Base-by-base conservation (phyloP, 768 basidiomycete genomes). In the Pleurotus platypus region DNA sequence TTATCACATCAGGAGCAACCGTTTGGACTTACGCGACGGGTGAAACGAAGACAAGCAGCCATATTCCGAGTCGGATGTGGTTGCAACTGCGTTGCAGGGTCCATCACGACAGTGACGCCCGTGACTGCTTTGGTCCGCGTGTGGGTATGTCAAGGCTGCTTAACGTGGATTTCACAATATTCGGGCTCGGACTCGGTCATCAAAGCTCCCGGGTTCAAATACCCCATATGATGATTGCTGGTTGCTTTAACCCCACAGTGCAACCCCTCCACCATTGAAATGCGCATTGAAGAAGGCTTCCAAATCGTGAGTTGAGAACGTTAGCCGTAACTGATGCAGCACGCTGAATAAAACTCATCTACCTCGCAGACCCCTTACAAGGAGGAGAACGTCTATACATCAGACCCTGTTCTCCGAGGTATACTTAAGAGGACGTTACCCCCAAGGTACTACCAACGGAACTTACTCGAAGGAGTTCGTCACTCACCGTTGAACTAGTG, bases 41-140 rank as follows among this genome's bases (percentile, higher is more conserved):
- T 90, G 65, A 90, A 90, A 40, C 85, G 82, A 58, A 89, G 66
- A 67, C 87, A 90, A 11, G 86, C 87, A 58, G 85, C 69, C 85
- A 88, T 87, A 22, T 30, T 24, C 42, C 30, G 8, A 26, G 30
- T 16, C 30, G 24, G 22, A 49, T 26, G 24, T 26, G 24, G 24
- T 26, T 0, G 24, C 24, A 26, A 26, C 24, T 26, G n/a, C n/a
- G n/a, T n/a, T 26, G 24, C 24, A 26, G 24, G 24, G 24, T 26
- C 24, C 24, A 26, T 26, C 24, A 26, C 24, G 24, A 24, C 43
- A 13, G 48, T 43, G 38, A 38, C 42, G 38, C 30, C 30, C 30
- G 30, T 35, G 30, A 35, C 30, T 26, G 24, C 24, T 26, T 26
- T 26, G 24, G 24, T 26, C 24, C 30, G 30, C 30, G 2, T 35